phyloP scores from a whole-genome alignment of 2,329 filamentous ascomycete genomes.

The Neophaeococcomyces aloes region DNA sequence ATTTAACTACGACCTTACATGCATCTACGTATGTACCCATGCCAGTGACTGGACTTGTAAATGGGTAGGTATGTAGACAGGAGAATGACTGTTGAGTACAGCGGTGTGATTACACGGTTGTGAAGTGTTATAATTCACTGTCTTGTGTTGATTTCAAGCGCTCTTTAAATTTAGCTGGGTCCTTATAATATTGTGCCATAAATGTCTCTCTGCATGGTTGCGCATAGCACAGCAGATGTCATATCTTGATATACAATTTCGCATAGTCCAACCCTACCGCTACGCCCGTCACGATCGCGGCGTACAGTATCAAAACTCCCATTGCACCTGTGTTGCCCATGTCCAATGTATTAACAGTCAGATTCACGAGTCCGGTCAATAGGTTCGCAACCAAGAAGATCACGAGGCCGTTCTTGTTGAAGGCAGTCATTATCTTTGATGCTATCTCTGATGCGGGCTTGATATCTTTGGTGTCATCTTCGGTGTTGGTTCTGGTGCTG shows the following conservation, averaged over 20 bases:
- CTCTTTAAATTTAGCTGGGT: too few relatives aligned
- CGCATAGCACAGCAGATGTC: too few relatives aligned
- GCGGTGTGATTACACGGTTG: too few relatives aligned
- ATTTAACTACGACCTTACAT: too few relatives aligned
- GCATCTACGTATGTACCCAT: too few relatives aligned
- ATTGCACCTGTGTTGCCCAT: constrained; percentile 56
- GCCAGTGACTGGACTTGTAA: too few relatives aligned
- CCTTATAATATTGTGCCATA: too few relatives aligned
- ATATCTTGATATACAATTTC: constrained; percentile 26
- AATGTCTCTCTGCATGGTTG: too few relatives aligned
- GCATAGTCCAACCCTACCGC: constrained; percentile 41
- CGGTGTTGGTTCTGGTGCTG: background rate
- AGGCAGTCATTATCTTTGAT: constrained; percentile 59
- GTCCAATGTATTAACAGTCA: constrained; percentile 73
- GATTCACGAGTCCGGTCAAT: constrained; percentile 77
- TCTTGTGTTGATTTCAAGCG: too few relatives aligned
- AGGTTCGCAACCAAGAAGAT: constrained; percentile 84
- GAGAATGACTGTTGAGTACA: too few relatives aligned
- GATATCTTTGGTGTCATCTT: constrained; percentile 45
- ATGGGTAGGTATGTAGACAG: too few relatives aligned
- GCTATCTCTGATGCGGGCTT: constrained; percentile 17
- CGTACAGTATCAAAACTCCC: constrained; percentile 65
- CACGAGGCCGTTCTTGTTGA: constrained; percentile 77
- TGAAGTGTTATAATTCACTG: too few relatives aligned
- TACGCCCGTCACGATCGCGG: constrained; percentile 52